phyloP scores from a whole-genome alignment of 805 yeast species.

The Myxozyma geophila region DNA sequence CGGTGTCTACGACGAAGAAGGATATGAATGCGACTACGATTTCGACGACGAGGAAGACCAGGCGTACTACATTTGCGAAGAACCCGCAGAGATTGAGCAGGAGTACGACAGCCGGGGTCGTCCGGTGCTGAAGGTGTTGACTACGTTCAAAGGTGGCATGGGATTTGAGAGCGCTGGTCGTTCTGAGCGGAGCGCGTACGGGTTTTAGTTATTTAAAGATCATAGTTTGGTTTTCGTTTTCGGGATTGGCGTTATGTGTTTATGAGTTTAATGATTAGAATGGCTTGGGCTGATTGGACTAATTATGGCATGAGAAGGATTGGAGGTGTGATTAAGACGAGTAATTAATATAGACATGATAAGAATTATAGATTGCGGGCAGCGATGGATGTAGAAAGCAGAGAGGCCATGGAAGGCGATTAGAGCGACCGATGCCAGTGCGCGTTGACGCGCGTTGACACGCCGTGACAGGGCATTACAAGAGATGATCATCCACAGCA shows the following conservation, averaged over 20 bases:
- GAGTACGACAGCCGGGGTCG: slow-evolving; percentile 26
- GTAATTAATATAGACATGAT: no score
- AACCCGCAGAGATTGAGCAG: slow-evolving; percentile 28
- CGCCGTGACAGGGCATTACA: no score
- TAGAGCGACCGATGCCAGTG: no score
- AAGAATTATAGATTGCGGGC: no score
- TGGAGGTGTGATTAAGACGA: no score
- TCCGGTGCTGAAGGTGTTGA: slow-evolving; percentile 24
- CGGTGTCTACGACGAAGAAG: slow-evolving; percentile 8
- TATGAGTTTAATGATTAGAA: not conserved
- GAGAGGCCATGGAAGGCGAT: no score
- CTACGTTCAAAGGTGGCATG: slow-evolving; percentile 21
- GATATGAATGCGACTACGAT: not conserved
- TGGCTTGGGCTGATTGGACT: not conserved
- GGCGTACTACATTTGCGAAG: slow-evolving; percentile 19
- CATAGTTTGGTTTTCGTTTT: not conserved
- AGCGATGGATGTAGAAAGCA: no score
- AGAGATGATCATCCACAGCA: no score
- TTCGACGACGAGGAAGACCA: slow-evolving; percentile 11
- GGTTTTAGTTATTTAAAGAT: not conserved
- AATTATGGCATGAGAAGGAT: no score
- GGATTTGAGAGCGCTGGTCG: slow-evolving; percentile 8
- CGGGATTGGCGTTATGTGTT: not conserved
- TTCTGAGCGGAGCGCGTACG: not conserved
- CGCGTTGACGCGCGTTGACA: no score